Conservation (phyloP, 345 rosid species). For the Toxicodendron radicans region DNA sequence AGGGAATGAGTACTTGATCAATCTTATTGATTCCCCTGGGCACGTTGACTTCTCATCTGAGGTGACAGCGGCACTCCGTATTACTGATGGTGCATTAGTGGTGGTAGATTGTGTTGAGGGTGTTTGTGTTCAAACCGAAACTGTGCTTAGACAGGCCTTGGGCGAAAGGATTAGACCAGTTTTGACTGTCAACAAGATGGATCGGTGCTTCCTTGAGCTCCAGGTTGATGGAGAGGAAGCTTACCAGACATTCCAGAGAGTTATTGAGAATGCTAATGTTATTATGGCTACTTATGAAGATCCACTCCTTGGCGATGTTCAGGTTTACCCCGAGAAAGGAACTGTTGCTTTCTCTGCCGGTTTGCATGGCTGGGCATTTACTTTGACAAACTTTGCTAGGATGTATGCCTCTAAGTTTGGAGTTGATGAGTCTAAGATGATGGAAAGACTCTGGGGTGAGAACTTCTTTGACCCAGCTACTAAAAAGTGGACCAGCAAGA, state of each 20-base stretch:
- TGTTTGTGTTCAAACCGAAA: constrained; percentile 84
- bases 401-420: constrained; percentile 88
- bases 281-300: constrained; percentile 89
- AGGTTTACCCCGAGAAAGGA: constrained; percentile 81
- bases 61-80: constrained; percentile 89
- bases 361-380: constrained; percentile 86
- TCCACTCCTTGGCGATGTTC: constrained; percentile 81
- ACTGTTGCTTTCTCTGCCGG: constrained; percentile 91
- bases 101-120: constrained; percentile 89
- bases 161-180: constrained; percentile 90
- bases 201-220: constrained; percentile 87
- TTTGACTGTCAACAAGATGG: constrained; percentile 88
- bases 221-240: constrained; percentile 95
- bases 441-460: constrained; percentile 81
- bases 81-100: constrained; percentile 86
- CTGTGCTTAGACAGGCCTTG: constrained; percentile 79
- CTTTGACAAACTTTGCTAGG: constrained; percentile 72
- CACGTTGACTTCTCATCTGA: constrained; percentile 87
- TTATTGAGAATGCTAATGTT: constrained; percentile 81
- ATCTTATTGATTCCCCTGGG: constrained; percentile 82
- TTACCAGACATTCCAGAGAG: constrained; percentile 72
- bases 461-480: constrained; percentile 80
- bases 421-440: constrained; percentile 79
- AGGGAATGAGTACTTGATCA: constrained; percentile 78
- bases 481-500: constrained; percentile 73